phyloP scores from a whole-genome alignment of 148 eudicot species.

The Diospyros kaki region DNA sequence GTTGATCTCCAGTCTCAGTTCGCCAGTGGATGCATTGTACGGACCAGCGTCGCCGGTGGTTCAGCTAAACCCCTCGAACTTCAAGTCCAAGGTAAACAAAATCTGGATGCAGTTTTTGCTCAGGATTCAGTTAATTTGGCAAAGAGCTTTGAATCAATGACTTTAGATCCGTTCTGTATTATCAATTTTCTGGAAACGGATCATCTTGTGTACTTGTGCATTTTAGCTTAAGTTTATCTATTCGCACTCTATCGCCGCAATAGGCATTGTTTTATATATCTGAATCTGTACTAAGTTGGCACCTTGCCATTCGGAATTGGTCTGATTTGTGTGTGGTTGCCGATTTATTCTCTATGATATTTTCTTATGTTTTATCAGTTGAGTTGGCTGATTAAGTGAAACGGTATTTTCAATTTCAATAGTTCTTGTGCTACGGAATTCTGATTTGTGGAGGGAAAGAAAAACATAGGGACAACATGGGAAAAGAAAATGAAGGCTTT shows the following conservation, averaged over 20 bases:
- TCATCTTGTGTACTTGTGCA: neutral
- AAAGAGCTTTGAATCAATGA: neutral
- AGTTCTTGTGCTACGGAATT: neutral
- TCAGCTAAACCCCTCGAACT: slow-evolving; percentile 76
- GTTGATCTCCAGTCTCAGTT: slow-evolving; percentile 11
- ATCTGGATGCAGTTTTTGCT: neutral
- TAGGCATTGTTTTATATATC: neutral
- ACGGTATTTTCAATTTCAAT: neutral
- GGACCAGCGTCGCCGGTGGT: slow-evolving; percentile 74
- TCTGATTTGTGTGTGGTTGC: neutral
- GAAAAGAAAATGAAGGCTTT: too few relatives aligned
- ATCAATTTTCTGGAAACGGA: neutral
- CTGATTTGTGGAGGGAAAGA: too few relatives aligned
- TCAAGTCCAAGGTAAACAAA: slow-evolving; percentile 71
- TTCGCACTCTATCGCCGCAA: neutral
- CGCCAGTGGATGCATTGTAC: slow-evolving; percentile 54
- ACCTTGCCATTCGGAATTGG: neutral
- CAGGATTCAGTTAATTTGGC: neutral
- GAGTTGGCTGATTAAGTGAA: neutral
- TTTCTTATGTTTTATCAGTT: neutral
- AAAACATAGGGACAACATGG: too few relatives aligned
- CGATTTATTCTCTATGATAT: neutral
- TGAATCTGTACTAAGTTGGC: too few relatives aligned
- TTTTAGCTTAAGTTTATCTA: neutral
- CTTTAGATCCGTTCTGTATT: neutral